Evolutionary conservation across 768 basidiomycete genomes (phyloP).

Genomic region (Psilocybe sp.): DNA sequence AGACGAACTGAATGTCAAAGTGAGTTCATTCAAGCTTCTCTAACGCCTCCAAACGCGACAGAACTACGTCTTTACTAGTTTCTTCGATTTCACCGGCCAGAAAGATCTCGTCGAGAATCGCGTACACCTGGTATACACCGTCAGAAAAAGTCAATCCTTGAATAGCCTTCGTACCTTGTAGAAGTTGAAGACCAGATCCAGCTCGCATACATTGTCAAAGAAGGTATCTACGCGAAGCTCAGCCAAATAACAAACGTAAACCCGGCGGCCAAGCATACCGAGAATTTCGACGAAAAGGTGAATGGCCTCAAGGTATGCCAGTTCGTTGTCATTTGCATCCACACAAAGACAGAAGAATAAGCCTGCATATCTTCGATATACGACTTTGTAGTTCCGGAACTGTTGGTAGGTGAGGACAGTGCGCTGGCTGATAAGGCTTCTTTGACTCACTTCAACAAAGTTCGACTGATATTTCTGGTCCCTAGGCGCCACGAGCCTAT

Average conservation of each 20-base stretch:
- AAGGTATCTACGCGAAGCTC: constrained; percentile 69
- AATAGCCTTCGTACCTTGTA: constrained; percentile 56
- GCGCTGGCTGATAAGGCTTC: background rate
- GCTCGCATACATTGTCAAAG: constrained; percentile 98
- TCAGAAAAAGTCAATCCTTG: background rate
- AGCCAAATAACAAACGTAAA: background rate
- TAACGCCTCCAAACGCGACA: constrained; percentile 84
- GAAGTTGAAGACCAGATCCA: constrained; percentile 98
- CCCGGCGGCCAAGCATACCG: constrained; percentile 47
- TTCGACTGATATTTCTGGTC: constrained; percentile 99
- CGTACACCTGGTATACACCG: constrained; percentile 70
- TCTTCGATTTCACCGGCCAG: constrained; percentile 98
- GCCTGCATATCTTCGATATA: constrained; percentile 95
- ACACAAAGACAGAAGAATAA: constrained; percentile 98
- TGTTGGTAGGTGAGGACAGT: constrained; percentile 26
- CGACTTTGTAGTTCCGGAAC: constrained; percentile 98
- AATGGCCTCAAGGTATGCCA: constrained; percentile 96
- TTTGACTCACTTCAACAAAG: constrained; percentile 86
- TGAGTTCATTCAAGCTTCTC: constrained; percentile 80
- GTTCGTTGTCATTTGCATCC: constrained; percentile 97
- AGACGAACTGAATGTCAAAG: constrained; percentile 10
- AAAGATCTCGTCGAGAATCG: constrained; percentile 97
- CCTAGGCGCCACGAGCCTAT: constrained; percentile 90
- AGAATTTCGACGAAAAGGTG: constrained; percentile 98
- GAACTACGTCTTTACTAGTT: constrained; percentile 94